Evolutionary conservation across 768 basidiomycete genomes (phyloP).

Genomic region (Coprinopsis marcescibilis): DNA sequence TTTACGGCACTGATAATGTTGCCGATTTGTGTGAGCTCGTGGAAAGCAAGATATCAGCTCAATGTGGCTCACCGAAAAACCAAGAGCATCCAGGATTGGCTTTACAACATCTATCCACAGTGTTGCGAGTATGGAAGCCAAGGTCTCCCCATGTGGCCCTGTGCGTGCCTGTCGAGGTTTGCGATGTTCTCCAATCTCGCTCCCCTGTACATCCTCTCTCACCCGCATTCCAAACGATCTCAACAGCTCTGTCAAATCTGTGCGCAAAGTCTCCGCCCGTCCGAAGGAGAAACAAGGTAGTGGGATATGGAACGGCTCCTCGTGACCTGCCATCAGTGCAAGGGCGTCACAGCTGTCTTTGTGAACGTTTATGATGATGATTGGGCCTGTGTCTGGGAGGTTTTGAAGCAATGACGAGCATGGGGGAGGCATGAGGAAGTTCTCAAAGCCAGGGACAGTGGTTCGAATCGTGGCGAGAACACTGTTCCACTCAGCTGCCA

Average conservation of each 20-base stretch:
- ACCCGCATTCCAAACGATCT: not conserved
- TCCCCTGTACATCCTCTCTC: not conserved
- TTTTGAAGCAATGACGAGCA: constrained; percentile 2
- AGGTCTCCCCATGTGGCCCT: not conserved
- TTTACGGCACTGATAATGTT: not conserved
- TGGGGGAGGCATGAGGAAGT: constrained; percentile 16
- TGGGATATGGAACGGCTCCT: constrained; percentile 10
- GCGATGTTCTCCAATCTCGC: not conserved
- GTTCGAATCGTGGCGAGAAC: constrained; percentile 11
- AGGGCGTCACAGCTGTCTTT: constrained; percentile 18
- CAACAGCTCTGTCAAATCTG: not conserved
- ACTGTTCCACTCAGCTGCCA: constrained; percentile 17
- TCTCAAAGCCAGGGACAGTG: constrained; percentile 15
- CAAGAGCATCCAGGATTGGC: not conserved
- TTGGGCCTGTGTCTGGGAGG: constrained; percentile 12
- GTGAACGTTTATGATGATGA: constrained; percentile 18
- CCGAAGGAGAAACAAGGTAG: constrained; percentile 3
- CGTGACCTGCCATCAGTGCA: constrained; percentile 7
- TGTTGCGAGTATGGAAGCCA: too few relatives aligned
- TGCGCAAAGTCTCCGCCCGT: not conserved
- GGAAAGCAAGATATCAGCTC: too few relatives aligned
- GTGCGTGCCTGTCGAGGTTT: not conserved
- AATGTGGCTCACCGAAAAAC: not conserved
- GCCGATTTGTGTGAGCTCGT: too few relatives aligned
- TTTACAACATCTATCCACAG: not conserved